Percentiles rank a stretch among this genome's conserved stretches.
phyloP scores from a whole-genome alignment of 2,329 filamentous ascomycete genomes.

The Penicillium hordei region DNA sequence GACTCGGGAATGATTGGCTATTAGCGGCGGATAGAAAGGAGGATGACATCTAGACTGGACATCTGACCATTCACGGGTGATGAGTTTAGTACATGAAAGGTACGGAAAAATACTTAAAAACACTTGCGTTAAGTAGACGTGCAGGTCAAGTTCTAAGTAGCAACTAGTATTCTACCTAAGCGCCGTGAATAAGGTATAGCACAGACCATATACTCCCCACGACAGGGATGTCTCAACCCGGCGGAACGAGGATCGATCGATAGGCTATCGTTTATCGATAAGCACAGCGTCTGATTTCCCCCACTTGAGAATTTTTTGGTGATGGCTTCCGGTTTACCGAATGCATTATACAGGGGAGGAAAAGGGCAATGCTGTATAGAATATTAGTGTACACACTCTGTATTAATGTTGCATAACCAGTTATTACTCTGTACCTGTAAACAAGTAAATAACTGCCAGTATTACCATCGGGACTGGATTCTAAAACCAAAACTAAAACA shows the following conservation, averaged over 20 bases:
- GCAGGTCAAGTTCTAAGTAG: neutral
- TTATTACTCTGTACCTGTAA: neutral
- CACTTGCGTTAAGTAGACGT: neutral
- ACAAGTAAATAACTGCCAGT: neutral
- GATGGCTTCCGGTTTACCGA: neutral
- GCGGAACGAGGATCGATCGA: constrained; percentile 10
- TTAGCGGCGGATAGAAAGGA: constrained; percentile 3
- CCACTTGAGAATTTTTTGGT: neutral
- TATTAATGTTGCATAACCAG: neutral
- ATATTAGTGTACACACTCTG: neutral
- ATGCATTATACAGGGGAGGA: neutral
- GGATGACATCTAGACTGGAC: constrained; percentile 7
- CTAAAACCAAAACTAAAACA: neutral
- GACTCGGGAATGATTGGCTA: constrained; percentile 12
- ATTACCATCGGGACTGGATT: neutral
- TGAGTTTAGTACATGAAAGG: neutral
- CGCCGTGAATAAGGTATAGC: constrained; percentile 9
- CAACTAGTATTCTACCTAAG: constrained; percentile 2
- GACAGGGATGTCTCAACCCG: constrained; percentile 10
- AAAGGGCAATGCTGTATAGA: neutral
- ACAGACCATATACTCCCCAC: constrained; percentile 10
- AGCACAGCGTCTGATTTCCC: constrained; percentile 9
- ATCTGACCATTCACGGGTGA: constrained; percentile 7
- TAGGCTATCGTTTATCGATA: constrained; percentile 21
- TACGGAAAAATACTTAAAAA: neutral